Evolutionary conservation across 2,329 filamentous ascomycete genomes (phyloP).

Genomic region (Chaetomiaceae sp.): DNA sequence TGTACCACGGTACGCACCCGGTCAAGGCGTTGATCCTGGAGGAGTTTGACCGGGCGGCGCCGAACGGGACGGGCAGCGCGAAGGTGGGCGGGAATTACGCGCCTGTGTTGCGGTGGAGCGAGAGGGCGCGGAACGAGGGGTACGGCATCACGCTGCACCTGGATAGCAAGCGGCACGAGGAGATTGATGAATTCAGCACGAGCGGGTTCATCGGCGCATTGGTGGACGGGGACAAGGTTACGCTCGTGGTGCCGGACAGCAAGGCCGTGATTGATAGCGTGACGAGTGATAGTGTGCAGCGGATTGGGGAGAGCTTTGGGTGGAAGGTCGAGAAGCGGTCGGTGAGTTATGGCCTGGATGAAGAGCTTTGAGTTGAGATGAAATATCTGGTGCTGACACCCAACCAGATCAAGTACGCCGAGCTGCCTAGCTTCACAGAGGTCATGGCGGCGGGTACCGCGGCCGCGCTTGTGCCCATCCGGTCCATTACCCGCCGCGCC

Average conservation of each 20-base stretch:
- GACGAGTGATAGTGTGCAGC: slow-evolving; percentile 72
- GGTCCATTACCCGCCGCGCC: slow-evolving; percentile 71
- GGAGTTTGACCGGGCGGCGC: slow-evolving; percentile 90
- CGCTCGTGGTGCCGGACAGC: slow-evolving; percentile 81
- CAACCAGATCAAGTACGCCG: slow-evolving; percentile 49
- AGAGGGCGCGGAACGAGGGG: slow-evolving; percentile 70
- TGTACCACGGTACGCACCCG: slow-evolving; percentile 86
- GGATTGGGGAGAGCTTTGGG: slow-evolving; percentile 72
- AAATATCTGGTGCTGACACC: neutral
- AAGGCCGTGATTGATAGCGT: slow-evolving; percentile 83
- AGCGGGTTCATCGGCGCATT: slow-evolving; percentile 84
- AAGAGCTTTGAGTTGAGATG: no score
- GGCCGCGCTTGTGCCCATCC: slow-evolving; percentile 85
- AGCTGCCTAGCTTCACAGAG: slow-evolving; percentile 63
- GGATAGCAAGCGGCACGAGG: slow-evolving; percentile 76
- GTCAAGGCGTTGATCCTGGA: slow-evolving; percentile 87
- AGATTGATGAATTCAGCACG: slow-evolving; percentile 94
- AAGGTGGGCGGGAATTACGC: slow-evolving; percentile 97
- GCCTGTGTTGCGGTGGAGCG: slow-evolving; percentile 82
- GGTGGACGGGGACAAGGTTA: slow-evolving; percentile 57
- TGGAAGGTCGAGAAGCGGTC: slow-evolving; percentile 77
- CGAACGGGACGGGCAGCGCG: slow-evolving; percentile 82
- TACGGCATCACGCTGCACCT: slow-evolving; percentile 94
- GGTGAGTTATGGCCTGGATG: slow-evolving; percentile 42
- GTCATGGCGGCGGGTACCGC: slow-evolving; percentile 91